Conservation (phyloP, 306 rosid species). For the Corylus americana region DNA sequence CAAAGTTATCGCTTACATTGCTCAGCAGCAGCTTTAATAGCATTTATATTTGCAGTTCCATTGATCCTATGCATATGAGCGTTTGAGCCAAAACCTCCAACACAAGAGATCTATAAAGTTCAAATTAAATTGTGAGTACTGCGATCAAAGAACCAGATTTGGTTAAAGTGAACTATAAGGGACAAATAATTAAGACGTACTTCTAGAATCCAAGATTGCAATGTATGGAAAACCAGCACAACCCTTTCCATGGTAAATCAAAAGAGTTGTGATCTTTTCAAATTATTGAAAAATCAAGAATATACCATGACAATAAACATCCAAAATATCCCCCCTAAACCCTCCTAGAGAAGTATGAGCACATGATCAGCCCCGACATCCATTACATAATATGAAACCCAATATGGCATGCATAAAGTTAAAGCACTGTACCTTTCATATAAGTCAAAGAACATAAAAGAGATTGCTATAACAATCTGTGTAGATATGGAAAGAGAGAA, state of each 20-base stretch:
- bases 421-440: no score
- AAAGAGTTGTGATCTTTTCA: not conserved
- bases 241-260: not conserved
- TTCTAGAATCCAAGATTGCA: not conserved
- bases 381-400: not conserved
- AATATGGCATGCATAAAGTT: not conserved
- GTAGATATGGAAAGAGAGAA: not conserved
- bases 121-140: not conserved
- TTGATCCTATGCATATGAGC: constrained; percentile 6
- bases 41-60: constrained; percentile 12
- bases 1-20: not conserved
- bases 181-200: not conserved
- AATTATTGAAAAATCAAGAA: no score
- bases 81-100: constrained; percentile 10
- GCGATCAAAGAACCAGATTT: not conserved
- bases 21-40: constrained; percentile 5
- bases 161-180: not conserved
- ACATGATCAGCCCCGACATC: not conserved
- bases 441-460: not conserved
- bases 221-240: not conserved
- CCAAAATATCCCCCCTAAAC: not conserved
- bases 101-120: constrained; percentile 6
- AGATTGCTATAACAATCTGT: not conserved
- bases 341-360: not conserved
- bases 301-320: not conserved